Conservation (phyloP, 1,139 yeast species). For the Debaryomyces sp. region DNA sequence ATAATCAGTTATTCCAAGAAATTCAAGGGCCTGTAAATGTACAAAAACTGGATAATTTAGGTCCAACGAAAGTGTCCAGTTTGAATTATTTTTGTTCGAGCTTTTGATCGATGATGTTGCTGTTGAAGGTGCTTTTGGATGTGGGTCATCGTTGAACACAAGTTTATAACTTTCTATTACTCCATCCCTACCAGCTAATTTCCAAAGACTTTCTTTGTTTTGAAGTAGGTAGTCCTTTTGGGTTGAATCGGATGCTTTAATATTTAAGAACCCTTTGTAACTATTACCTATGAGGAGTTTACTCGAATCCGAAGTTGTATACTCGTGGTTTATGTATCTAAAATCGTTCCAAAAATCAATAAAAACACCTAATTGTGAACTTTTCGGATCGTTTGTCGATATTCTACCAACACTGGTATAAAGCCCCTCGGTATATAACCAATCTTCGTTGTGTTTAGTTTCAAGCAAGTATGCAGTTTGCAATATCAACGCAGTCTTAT, state of each 20-base stretch:
- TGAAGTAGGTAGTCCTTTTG: conserved; percentile 25
- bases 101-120: background rate
- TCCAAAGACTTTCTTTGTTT: conserved; percentile 25
- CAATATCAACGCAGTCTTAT: conserved; percentile 34
- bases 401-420: conserved; percentile 32
- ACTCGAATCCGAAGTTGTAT: conserved; percentile 8
- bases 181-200: conserved; percentile 3
- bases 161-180: conserved; percentile 4
- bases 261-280: conserved; percentile 18
- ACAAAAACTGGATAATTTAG: conserved; percentile 29
- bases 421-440: conserved; percentile 27
- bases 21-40: conserved; percentile 34
- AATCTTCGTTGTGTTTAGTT: conserved; percentile 14
- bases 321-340: conserved; percentile 31
- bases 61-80: conserved; percentile 25
- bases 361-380: conserved; percentile 35
- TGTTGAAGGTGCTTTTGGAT: background rate
- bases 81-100: background rate
- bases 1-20: conserved; percentile 26
- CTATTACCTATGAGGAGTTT: conserved; percentile 16
- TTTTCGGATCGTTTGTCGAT: conserved; percentile 25
- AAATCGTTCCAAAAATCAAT: conserved; percentile 42
- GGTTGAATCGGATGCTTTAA: conserved; percentile 4
- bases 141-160: background rate
- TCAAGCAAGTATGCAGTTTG: conserved; percentile 27